Percentiles rank a stretch among this genome's conserved stretches.
phyloP scores from a whole-genome alignment of 2,329 filamentous ascomycete species.

The Aspergillus aculeatinus region DNA sequence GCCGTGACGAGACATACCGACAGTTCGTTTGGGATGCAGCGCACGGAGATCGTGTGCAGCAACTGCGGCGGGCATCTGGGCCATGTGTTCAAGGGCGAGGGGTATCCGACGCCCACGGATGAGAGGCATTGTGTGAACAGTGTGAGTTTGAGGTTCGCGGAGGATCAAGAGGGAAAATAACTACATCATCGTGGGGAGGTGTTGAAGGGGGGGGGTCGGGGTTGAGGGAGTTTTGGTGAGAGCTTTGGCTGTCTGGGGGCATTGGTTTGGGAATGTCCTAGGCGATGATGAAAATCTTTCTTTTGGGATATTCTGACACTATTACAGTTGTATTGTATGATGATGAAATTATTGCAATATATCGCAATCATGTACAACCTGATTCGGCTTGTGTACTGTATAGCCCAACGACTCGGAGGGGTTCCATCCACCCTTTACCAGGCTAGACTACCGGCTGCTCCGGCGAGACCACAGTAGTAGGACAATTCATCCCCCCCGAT shows the following conservation, averaged over 20 bases:
- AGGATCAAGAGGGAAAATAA: conserved; percentile 54
- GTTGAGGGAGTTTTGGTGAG: too few relatives aligned
- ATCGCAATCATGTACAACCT: too few relatives aligned
- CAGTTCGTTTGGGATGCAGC: conserved; percentile 71
- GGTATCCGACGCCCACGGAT: conserved; percentile 80
- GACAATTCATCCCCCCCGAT: conserved; percentile 24
- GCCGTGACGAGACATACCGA: conserved; percentile 84
- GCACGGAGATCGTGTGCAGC: conserved; percentile 90
- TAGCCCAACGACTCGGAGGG: too few relatives aligned
- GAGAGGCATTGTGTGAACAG: conserved; percentile 98
- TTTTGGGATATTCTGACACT: too few relatives aligned
- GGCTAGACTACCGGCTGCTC: conserved; percentile 17
- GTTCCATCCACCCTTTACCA: conserved; percentile 6
- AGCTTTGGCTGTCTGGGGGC: too few relatives aligned
- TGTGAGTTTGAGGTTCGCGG: conserved; percentile 78
- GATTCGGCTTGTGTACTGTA: too few relatives aligned
- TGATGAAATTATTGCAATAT: too few relatives aligned
- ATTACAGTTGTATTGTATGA: too few relatives aligned
- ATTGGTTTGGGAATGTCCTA: too few relatives aligned
- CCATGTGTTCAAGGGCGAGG: conserved; percentile 90
- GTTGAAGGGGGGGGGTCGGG: too few relatives aligned
- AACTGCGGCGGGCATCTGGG: conserved; percentile 93
- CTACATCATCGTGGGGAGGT: neutral
- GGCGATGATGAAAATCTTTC: too few relatives aligned
- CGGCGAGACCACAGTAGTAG: conserved; percentile 22